These are phyloP conservation scores for Ophiorrhiza pumila DNA, from an alignment of 257 asterid genomes.

Conservation along the genomic window DNA sequence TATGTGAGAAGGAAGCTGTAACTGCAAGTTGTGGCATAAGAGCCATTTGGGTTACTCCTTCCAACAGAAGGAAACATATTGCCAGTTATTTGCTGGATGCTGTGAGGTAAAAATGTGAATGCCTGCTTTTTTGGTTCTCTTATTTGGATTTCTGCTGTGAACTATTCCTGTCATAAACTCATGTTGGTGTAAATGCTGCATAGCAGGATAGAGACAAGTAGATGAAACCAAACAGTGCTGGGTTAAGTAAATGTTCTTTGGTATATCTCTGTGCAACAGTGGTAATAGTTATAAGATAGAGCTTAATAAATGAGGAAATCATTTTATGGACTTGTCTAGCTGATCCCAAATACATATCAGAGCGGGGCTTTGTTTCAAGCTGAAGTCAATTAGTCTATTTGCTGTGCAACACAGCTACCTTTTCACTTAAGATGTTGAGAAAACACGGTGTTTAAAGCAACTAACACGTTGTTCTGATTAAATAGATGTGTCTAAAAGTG, in stretches of 20 bases:
- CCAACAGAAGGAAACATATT: conserved; percentile 69
- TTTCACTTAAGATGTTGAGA: neutral
- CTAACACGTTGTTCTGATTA: neutral
- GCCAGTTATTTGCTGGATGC: conserved; percentile 76
- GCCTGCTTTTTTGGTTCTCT: neutral
- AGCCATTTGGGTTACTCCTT: conserved; percentile 87
- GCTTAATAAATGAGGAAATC: neutral
- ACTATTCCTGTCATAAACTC: neutral
- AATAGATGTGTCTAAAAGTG: neutral
- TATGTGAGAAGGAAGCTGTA: conserved; percentile 46
- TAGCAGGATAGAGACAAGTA: neutral
- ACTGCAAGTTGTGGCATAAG: conserved; percentile 78
- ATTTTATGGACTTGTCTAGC: neutral
- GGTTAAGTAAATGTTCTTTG: neutral
- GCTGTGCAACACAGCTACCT: neutral
- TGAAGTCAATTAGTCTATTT: neutral
- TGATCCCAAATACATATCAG: neutral
- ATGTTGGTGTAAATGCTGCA: neutral
- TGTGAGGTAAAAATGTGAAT: conserved; percentile 43
- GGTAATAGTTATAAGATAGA: neutral
- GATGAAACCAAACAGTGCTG: neutral
- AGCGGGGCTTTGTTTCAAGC: neutral
- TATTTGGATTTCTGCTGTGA: neutral
- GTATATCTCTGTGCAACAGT: neutral
- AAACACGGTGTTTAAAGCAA: neutral